Percentiles rank a stretch among this genome's conserved stretches.
phyloP scores from a whole-genome alignment of 1,284 basidiomycete species.

The Wolfiporia cocos region DNA sequence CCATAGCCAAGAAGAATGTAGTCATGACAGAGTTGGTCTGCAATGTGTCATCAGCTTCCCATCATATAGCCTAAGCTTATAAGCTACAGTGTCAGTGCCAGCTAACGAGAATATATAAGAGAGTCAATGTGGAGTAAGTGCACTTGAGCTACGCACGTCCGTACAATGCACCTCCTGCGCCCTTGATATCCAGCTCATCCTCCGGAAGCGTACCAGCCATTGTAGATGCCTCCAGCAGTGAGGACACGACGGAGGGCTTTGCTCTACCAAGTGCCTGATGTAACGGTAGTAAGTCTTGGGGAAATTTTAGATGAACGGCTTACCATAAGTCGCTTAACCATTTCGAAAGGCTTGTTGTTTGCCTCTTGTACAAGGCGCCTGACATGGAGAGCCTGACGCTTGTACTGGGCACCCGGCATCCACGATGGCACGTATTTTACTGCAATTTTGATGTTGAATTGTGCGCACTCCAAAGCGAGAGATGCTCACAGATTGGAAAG shows the following conservation, averaged over 20 bases:
- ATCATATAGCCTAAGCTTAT: background rate
- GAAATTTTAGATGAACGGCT: no score
- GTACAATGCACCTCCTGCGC: background rate
- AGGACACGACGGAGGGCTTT: no score
- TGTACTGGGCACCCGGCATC: constrained; percentile 31
- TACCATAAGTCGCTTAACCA: no score
- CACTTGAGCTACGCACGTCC: background rate
- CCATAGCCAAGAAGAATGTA: constrained; percentile 42
- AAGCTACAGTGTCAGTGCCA: constrained; percentile 20
- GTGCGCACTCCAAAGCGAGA: background rate
- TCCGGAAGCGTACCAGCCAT: no score
- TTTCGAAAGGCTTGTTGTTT: no score
- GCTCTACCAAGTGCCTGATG: no score
- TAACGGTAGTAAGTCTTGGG: no score
- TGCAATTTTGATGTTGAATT: constrained; percentile 8
- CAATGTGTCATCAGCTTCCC: background rate
- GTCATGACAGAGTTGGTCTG: background rate
- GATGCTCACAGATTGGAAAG: background rate
- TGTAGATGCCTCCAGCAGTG: background rate
- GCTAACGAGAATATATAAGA: constrained; percentile 8
- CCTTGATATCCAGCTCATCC: background rate
- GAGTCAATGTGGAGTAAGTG: background rate
- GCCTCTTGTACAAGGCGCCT: no score
- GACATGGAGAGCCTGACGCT: constrained; percentile 21
- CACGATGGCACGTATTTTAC: constrained; percentile 29